Evolutionary conservation across 345 rosid species (phyloP).

Genomic region (Lumnitzera littorea): DNA sequence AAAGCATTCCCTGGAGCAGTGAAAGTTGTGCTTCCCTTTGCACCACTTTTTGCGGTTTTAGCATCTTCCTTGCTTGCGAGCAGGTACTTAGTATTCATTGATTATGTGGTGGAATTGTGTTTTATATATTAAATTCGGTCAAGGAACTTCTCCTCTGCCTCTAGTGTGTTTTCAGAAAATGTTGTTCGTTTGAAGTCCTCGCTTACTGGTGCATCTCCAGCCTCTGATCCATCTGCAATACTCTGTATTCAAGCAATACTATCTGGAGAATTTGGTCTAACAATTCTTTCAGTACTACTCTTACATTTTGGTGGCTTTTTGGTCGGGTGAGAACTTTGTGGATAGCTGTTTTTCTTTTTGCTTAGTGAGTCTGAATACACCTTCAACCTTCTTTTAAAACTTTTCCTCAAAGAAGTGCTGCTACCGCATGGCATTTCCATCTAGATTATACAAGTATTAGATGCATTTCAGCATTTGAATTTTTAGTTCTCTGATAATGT

Average conservation of each 20-base stretch:
- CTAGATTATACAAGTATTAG: too few species aligned
- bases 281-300: constrained; percentile 40
- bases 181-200: constrained; percentile 45
- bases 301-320: constrained; percentile 56
- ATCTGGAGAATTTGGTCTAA: constrained; percentile 41
- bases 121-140: not conserved
- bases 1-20: constrained; percentile 40
- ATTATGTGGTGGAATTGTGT: constrained; percentile 4
- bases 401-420: too few species aligned
- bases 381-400: not conserved
- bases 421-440: too few species aligned
- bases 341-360: too few species aligned
- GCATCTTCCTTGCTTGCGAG: constrained; percentile 51
- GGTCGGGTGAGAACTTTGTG: constrained; percentile 36
- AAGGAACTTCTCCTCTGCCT: not conserved
- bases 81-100: constrained; percentile 30
- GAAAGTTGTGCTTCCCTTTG: constrained; percentile 40
- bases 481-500: too few species aligned
- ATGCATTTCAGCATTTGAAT: too few species aligned
- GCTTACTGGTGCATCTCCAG: constrained; percentile 22
- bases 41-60: constrained; percentile 58
- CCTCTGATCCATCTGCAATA: constrained; percentile 26
- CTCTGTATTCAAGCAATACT: constrained; percentile 21
- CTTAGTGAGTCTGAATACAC: not conserved
- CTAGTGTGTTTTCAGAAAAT: constrained; percentile 56